A percentile compares a stretch with the other conserved stretches of the same genome.
phyloP scores from a whole-genome alignment of 2,329 filamentous ascomycete species.

The Huntiella bhutanensis region DNA sequence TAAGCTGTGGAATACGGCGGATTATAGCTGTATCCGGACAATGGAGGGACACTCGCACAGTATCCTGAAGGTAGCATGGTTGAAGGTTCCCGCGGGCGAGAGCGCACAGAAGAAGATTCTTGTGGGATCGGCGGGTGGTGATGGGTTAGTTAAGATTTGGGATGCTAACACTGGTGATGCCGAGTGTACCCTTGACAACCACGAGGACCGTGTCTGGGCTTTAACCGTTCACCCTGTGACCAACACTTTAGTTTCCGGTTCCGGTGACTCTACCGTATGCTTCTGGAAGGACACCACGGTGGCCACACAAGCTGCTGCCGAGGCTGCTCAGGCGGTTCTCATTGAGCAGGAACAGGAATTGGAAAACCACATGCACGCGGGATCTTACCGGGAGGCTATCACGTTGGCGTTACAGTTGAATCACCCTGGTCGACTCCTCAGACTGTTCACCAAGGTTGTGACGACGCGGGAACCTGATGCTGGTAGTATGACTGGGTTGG shows the following conservation, averaged over 20 bases:
- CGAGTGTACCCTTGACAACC: slow-evolving; percentile 84
- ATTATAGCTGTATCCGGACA: slow-evolving; percentile 82
- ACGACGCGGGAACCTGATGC: slow-evolving; percentile 39
- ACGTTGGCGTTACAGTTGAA: slow-evolving; percentile 82
- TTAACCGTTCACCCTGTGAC: slow-evolving; percentile 51
- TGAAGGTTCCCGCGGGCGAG: slow-evolving; percentile 32
- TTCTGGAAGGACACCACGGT: slow-evolving; percentile 91
- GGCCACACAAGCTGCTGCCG: slow-evolving; percentile 55
- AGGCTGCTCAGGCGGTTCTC: slow-evolving; percentile 54
- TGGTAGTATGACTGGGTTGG: slow-evolving; percentile 43
- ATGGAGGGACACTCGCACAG: slow-evolving; percentile 95
- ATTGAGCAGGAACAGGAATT: slow-evolving; percentile 90
- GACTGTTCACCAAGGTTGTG: slow-evolving; percentile 66
- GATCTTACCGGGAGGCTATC: slow-evolving; percentile 84
- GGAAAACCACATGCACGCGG: slow-evolving; percentile 75
- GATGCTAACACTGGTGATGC: slow-evolving; percentile 69
- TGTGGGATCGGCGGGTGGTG: slow-evolving; percentile 74
- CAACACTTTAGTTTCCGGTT: slow-evolving; percentile 70
- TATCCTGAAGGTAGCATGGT: slow-evolving; percentile 82
- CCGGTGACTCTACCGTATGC: slow-evolving; percentile 78
- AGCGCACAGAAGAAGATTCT: slow-evolving; percentile 40
- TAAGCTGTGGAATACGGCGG: slow-evolving; percentile 81
- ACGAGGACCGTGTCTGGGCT: slow-evolving; percentile 90
- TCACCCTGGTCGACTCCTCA: slow-evolving; percentile 72
- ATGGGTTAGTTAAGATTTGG: slow-evolving; percentile 94